phyloP scores from a whole-genome alignment of 2,329 filamentous ascomycete genomes.

The Raffaelea ambrosiae region DNA sequence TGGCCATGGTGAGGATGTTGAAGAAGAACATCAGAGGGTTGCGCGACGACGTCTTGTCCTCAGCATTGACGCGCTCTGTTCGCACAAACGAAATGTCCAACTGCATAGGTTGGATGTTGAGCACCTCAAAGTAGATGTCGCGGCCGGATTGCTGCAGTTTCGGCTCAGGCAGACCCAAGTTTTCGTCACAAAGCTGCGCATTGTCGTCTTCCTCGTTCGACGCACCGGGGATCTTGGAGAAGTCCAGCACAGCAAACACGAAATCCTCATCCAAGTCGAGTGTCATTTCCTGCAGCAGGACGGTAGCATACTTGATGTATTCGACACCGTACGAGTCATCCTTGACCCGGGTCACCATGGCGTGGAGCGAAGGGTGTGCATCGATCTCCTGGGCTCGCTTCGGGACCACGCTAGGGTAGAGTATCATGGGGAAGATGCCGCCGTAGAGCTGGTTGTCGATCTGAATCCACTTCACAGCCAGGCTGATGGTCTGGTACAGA shows the following conservation, averaged over 20 bases:
- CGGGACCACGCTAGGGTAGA: slow-evolving; percentile 95
- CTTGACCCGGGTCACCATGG: slow-evolving; percentile 88
- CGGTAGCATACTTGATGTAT: slow-evolving; percentile 96
- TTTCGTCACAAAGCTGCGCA: slow-evolving; percentile 81
- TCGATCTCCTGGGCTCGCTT: slow-evolving; percentile 97
- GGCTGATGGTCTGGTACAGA: slow-evolving; percentile 82
- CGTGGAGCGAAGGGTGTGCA: slow-evolving; percentile 87
- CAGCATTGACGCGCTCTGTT: slow-evolving; percentile 91
- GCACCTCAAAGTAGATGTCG: slow-evolving; percentile 94
- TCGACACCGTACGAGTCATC: slow-evolving; percentile 96
- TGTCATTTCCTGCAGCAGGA: slow-evolving; percentile 95
- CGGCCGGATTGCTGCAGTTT: slow-evolving; percentile 75
- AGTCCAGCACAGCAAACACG: slow-evolving; percentile 91
- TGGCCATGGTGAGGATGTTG: slow-evolving; percentile 98
- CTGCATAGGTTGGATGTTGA: slow-evolving; percentile 98
- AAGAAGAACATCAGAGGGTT: slow-evolving; percentile 99
- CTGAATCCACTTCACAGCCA: slow-evolving; percentile 97
- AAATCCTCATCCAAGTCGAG: slow-evolving; percentile 97
- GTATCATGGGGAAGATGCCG: slow-evolving; percentile 92
- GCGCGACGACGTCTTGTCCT: slow-evolving; percentile 81
- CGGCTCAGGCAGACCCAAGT: slow-evolving; percentile 85
- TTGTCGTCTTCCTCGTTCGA: slow-evolving; percentile 73
- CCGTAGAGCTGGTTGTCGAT: slow-evolving; percentile 98
- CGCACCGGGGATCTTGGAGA: slow-evolving; percentile 84
- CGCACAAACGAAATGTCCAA: slow-evolving; percentile 94